Base-by-base conservation (phyloP, 2,329 filamentous ascomycete species). In the Hymenoscyphus fructigenus region DNA sequence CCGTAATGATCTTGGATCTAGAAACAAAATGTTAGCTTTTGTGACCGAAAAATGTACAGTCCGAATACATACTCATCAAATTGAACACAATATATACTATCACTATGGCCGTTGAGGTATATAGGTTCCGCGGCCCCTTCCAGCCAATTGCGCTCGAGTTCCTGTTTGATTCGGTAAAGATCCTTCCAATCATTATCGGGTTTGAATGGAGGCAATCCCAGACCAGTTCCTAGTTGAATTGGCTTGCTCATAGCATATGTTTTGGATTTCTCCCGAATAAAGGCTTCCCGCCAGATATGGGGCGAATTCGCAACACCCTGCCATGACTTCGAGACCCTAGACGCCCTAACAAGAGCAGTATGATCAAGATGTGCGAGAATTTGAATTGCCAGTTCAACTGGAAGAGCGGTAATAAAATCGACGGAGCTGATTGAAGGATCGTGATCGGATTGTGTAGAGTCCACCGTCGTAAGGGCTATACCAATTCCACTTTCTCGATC, bases 21-120 rank as follows among this genome's bases (percentile, higher is more conserved):
- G 28, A 61, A 23, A 15, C 20, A 83, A 79, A 38, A 68, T 28
- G 44, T 44, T 29, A 50, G 34, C 28, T 20, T 44, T 29, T 29
- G n/a, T 20, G 20, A 56, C 12, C 26, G 50, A 26, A 28, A 56
- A 14, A 38, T n/a, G 29, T 12, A 23, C 10, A 9, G 60, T 29
- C 34, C 28, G 57, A 60, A 5, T 44, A 81, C 89, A 72, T 84
- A 93, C 89, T 98, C 94, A 76, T 99, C 95, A 76, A 98, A 99
- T 75, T 99, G 95, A 64, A 96, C 86, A 78, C 95, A 99, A 79
- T 99, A 99, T 64, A 99, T 96, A 70, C 93, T 97, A 77, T 99
- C 95, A 29, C 89, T 88, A 76, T 99, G 95, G 1, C 95, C 95
- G 72, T 95, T 92, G 26, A 99, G 84, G 77, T 97, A 98, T 63